Evolutionary conservation across 2,329 filamentous ascomycete genomes (phyloP).

Genomic region (Botryotinia narcissicola): DNA sequence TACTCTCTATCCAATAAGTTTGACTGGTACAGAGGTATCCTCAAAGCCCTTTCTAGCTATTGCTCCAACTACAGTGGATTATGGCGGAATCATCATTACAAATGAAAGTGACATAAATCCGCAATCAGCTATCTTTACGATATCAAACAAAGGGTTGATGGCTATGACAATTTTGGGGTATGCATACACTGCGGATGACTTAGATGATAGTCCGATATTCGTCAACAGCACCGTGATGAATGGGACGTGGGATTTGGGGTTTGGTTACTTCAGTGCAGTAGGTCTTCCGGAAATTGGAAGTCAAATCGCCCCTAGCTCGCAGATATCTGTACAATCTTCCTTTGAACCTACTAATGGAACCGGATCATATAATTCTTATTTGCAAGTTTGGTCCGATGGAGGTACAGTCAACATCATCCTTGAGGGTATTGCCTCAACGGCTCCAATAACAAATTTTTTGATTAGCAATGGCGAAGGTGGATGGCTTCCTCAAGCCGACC

Average conservation of each 20-base stretch:
- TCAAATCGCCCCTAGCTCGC: constrained; percentile 30
- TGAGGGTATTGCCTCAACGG: constrained; percentile 35
- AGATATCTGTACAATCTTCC: constrained; percentile 33
- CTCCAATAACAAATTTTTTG: constrained; percentile 36
- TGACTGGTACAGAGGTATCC: constrained; percentile 41
- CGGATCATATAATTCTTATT: constrained; percentile 36
- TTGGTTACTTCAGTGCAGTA: constrained; percentile 26
- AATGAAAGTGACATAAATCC: constrained; percentile 24
- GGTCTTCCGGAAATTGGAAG: constrained; percentile 33
- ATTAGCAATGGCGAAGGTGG: constrained; percentile 38
- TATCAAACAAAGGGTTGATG: constrained; percentile 39
- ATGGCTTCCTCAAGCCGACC: constrained; percentile 33
- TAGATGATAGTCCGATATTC: constrained; percentile 28
- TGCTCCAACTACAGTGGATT: constrained; percentile 35
- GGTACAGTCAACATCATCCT: constrained; percentile 35
- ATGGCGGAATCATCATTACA: constrained; percentile 11
- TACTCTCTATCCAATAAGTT: constrained; percentile 38
- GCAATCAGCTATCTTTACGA: constrained; percentile 35
- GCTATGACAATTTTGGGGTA: constrained; percentile 39
- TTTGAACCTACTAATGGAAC: constrained; percentile 36
- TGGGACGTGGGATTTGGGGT: constrained; percentile 31
- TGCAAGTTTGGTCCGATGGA: constrained; percentile 37
- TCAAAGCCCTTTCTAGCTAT: constrained; percentile 36
- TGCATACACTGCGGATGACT: constrained; percentile 34
- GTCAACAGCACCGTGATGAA: constrained; percentile 32